Percentiles rank a stretch among this genome's conserved stretches.
These are phyloP conservation scores for Solanum medicagineum DNA, from an alignment of 257 asterid genomes.

Conservation along the genomic window DNA sequence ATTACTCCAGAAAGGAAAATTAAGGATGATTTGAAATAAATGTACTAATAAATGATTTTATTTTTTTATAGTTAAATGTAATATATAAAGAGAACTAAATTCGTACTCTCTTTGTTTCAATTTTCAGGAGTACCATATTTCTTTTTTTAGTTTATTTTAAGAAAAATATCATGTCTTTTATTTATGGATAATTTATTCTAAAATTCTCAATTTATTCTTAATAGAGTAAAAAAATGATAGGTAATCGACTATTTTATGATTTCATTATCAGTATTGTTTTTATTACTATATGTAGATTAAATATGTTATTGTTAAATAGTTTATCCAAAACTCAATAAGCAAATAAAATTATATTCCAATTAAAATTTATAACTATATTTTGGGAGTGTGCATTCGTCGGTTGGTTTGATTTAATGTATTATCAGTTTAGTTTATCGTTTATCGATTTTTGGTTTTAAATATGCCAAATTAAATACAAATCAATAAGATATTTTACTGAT, in stretches of 20 bases:
- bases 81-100: neutral
- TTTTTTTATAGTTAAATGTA: neutral
- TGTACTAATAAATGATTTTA: too few species aligned
- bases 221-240: fast-evolving
- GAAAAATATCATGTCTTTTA: neutral
- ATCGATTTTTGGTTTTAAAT: too few species aligned
- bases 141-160: neutral
- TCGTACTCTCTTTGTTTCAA: neutral
- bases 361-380: neutral
- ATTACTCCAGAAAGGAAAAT: neutral
- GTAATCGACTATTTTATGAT: neutral
- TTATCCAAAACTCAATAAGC: neutral
- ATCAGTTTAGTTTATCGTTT: too few species aligned
- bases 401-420: too few species aligned
- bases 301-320: neutral
- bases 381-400: too few species aligned
- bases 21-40: neutral
- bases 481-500: too few species aligned
- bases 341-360: neutral
- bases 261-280: neutral
- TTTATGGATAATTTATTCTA: neutral
- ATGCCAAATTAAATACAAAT: too few species aligned
- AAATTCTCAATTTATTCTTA: neutral
- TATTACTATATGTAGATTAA: too few species aligned
- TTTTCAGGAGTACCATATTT: neutral